Evolutionary conservation across 148 eudicot genomes (phyloP).

Genomic region (Diospyros lotus): DNA sequence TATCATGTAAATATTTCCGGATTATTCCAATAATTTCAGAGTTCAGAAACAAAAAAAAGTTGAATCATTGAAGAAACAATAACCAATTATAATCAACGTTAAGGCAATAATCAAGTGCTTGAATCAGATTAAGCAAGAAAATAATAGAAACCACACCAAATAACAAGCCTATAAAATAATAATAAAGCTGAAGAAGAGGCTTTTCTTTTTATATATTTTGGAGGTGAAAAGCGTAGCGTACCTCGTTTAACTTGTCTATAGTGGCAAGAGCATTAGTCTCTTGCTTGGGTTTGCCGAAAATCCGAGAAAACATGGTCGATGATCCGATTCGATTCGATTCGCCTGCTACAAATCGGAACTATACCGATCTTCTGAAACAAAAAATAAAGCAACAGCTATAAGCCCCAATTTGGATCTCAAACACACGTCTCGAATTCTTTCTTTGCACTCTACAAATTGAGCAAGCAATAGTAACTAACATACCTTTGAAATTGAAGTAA

Average conservation of each 20-base stretch:
- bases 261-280: conserved; percentile 32
- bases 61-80: neutral
- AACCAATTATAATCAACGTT: neutral
- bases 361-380: conserved; percentile 3
- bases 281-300: conserved; percentile 35
- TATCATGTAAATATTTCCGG: too few species aligned
- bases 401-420: conserved; percentile 15
- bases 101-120: too few species aligned
- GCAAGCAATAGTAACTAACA: neutral
- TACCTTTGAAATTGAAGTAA: conserved; percentile 1
- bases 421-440: neutral
- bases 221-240: neutral
- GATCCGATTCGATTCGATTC: neutral
- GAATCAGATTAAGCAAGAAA: neutral
- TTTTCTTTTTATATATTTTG: neutral
- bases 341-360: neutral
- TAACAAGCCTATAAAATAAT: neutral
- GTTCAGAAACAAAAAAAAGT: neutral
- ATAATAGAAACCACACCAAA: neutral
- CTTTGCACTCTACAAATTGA: neutral
- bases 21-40: neutral
- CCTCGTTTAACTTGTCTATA: conserved; percentile 35
- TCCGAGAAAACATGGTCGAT: conserved; percentile 27
- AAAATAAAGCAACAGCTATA: neutral
- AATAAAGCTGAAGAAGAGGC: neutral